Conservation (phyloP, 2,329 filamentous ascomycete species). For the Mycosphaerella arachidis region DNA sequence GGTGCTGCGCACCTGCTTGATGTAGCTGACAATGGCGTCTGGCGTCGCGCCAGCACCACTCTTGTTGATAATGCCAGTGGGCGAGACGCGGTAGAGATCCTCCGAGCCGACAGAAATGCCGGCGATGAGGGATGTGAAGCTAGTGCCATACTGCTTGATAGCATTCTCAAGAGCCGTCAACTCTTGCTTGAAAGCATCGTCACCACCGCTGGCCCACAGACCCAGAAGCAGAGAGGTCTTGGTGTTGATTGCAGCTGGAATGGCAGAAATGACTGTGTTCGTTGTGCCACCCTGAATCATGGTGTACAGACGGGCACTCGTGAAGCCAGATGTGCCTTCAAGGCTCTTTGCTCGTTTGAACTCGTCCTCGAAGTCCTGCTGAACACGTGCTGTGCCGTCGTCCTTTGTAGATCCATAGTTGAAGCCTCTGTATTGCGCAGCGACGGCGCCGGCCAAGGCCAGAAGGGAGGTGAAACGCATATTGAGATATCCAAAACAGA, state of each 20-base stretch:
- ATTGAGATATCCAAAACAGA: conserved; percentile 1
- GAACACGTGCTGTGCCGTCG: conserved; percentile 55
- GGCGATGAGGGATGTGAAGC: conserved; percentile 63
- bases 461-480: conserved; percentile 36
- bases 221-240: conserved; percentile 75
- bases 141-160: conserved; percentile 62
- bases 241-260: conserved; percentile 77
- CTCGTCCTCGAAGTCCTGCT: conserved; percentile 64
- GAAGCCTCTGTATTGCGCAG: conserved; percentile 57
- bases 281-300: conserved; percentile 53
- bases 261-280: conserved; percentile 61
- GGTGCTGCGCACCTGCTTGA: conserved; percentile 60
- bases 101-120: conserved; percentile 85
- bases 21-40: conserved; percentile 61
- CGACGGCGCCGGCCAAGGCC: conserved; percentile 37
- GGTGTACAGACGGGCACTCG: conserved; percentile 60
- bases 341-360: conserved; percentile 64
- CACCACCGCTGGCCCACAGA: conserved; percentile 60
- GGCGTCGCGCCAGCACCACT: conserved; percentile 62
- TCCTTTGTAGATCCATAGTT: conserved; percentile 66
- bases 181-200: conserved; percentile 63
- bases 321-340: conserved; percentile 47
- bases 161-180: conserved; percentile 66
- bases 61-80: conserved; percentile 59
- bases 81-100: conserved; percentile 64